Evolutionary conservation across 805 yeast genomes (phyloP).

Genomic region (Starmerella floris): DNA sequence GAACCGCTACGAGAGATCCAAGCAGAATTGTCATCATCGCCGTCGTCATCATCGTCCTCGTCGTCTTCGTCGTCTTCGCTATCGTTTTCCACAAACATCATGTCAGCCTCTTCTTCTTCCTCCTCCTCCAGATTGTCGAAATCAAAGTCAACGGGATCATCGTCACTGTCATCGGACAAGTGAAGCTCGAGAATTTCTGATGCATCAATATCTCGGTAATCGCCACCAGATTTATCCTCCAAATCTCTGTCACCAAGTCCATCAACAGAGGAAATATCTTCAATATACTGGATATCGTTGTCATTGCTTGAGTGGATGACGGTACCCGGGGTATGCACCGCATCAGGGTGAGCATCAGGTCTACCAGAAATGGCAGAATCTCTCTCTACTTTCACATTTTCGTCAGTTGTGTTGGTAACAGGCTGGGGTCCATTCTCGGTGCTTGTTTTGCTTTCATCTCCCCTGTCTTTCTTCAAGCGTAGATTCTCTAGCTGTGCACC

Average conservation of each 20-base stretch:
- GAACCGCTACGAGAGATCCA: conserved; percentile 30
- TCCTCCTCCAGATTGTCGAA: conserved; percentile 43
- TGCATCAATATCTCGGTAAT: conserved; percentile 15
- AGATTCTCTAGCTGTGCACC: neutral
- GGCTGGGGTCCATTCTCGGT: neutral
- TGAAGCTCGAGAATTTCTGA: conserved; percentile 25
- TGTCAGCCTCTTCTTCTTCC: too few relatives aligned
- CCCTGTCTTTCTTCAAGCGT: neutral
- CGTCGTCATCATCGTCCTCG: conserved; percentile 17
- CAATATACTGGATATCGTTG: conserved; percentile 9
- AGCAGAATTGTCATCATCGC: conserved; percentile 24
- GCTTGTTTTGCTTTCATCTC: neutral
- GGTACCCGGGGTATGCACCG: neutral
- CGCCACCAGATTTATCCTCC: conserved; percentile 12
- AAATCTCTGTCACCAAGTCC: neutral
- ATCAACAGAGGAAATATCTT: neutral
- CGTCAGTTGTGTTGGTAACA: too few relatives aligned
- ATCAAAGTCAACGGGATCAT: conserved; percentile 43
- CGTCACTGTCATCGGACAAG: conserved; percentile 13
- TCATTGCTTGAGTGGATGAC: neutral
- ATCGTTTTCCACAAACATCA: too few relatives aligned
- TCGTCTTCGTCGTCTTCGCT: conserved; percentile 30
- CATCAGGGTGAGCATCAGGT: neutral
- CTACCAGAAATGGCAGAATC: neutral
- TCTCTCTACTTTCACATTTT: neutral